A percentile compares a stretch with the other conserved stretches of the same genome.
These are phyloP conservation scores for Boletus albobrunnescens DNA, from an alignment of 1,284 basidiomycete genomes.

Conservation along the genomic window DNA sequence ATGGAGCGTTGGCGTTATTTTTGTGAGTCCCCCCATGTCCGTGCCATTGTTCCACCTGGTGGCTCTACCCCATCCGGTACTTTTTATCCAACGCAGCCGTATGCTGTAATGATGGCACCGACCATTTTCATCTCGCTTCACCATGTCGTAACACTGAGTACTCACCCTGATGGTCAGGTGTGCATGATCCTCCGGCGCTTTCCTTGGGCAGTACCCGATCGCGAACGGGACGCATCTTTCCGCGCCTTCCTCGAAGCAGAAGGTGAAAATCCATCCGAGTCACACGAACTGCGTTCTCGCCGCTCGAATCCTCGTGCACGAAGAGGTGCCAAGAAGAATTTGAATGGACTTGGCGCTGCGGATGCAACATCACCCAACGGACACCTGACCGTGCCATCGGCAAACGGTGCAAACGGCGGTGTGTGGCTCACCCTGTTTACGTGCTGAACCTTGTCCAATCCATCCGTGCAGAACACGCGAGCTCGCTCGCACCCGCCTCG, in stretches of 20 bases:
- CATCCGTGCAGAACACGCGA: conserved; percentile 14
- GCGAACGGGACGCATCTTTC: conserved; percentile 90
- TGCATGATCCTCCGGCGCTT: conserved; percentile 98
- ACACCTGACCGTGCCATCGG: conserved; percentile 5
- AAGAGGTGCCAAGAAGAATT: conserved; percentile 12
- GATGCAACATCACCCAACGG: conserved; percentile 1
- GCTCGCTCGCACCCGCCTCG: conserved; percentile 19
- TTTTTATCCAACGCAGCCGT: background rate
- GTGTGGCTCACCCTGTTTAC: conserved; percentile 14
- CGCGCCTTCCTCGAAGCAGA: conserved; percentile 83
- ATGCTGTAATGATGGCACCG: conserved; percentile 3
- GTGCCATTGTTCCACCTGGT: background rate
- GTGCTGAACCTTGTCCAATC: conserved; percentile 12
- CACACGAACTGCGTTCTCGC: conserved; percentile 19
- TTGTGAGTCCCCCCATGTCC: conserved; percentile 51
- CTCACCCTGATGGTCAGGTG: conserved; percentile 24
- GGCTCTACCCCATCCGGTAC: background rate
- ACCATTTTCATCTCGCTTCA: conserved; percentile 5
- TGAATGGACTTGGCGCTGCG: background rate
- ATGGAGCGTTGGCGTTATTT: conserved; percentile 98
- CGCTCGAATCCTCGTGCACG: conserved; percentile 9
- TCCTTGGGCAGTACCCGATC: conserved; percentile 98
- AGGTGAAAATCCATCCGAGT: conserved; percentile 26
- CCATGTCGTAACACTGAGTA: conserved; percentile 4
- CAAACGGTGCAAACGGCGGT: conserved; percentile 16